Evolutionary conservation across 164 flowering plant species (phyloP).

Genomic region (Chloranthus sessilifolius): DNA sequence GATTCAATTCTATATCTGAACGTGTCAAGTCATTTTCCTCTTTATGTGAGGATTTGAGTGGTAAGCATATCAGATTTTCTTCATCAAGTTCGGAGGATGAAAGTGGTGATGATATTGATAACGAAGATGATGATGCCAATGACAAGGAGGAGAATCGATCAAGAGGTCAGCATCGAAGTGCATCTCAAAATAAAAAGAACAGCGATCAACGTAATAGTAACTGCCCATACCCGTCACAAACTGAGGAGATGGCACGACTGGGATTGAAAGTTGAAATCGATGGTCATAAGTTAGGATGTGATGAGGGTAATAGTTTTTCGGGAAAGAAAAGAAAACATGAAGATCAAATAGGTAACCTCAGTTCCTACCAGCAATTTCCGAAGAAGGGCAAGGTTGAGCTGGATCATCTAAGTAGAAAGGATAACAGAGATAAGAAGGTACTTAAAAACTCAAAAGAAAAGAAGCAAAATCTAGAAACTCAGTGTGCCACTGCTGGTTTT

Average conservation of each 20-base stretch:
- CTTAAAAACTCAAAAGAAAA: slow-evolving; percentile 1
- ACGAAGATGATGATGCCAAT: slow-evolving; percentile 18
- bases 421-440: background rate
- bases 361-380: slow-evolving; percentile 19
- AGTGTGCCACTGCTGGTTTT: background rate
- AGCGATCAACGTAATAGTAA: slow-evolving; percentile 43
- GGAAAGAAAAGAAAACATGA: slow-evolving; percentile 49
- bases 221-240: slow-evolving; percentile 89
- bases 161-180: slow-evolving; percentile 9
- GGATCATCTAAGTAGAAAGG: slow-evolving; percentile 3
- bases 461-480: slow-evolving; percentile 5
- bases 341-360: slow-evolving; percentile 9
- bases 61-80: slow-evolving; percentile 59
- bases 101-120: slow-evolving; percentile 13
- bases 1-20: slow-evolving; percentile 44
- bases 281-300: slow-evolving; percentile 9
- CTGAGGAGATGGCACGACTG: slow-evolving; percentile 72
- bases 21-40: slow-evolving; percentile 64
- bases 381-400: slow-evolving; percentile 18
- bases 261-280: slow-evolving; percentile 45
- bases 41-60: slow-evolving; percentile 29
- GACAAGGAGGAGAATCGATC: slow-evolving; percentile 12
- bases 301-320: slow-evolving; percentile 12
- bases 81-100: slow-evolving; percentile 79
- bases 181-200: slow-evolving; percentile 22